phyloP scores from a whole-genome alignment of 768 basidiomycete genomes.

The Suillus alpinus region DNA sequence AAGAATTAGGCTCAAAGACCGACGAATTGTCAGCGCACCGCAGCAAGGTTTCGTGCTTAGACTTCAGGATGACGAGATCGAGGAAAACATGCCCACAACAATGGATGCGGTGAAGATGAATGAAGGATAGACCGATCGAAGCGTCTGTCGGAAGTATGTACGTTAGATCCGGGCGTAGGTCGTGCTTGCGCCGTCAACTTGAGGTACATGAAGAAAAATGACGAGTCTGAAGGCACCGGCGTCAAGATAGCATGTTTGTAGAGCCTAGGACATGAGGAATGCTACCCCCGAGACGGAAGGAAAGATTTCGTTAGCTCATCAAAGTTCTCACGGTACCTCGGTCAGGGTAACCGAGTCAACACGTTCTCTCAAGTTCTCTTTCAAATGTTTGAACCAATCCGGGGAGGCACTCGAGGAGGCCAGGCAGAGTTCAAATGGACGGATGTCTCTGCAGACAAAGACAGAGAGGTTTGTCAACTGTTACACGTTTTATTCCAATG shows the following conservation, averaged over 20 bases:
- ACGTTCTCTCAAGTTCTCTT: background rate
- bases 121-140: background rate
- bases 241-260: background rate
- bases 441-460: conserved; percentile 89
- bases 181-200: background rate
- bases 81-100: background rate
- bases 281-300: background rate
- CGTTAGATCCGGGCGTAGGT: background rate
- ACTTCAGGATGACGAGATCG: background rate
- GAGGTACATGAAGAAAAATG: background rate
- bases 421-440: conserved; percentile 91
- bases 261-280: background rate
- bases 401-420: conserved; percentile 89
- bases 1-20: too few species aligned
- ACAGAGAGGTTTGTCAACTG: conserved; percentile 66
- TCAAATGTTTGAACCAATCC: conserved; percentile 77
- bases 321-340: background rate
- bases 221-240: background rate
- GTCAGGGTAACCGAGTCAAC: background rate
- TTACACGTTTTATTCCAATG: background rate
- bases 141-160: background rate
- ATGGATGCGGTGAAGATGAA: background rate
- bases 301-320: background rate
- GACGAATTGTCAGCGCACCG: too few species aligned
- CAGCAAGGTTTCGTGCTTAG: background rate